Evolutionary conservation across 495 filamentous ascomycete genomes (phyloP), one percentile per base, ranked within the genome.

Genomic region (Evernia prunastri): DNA sequence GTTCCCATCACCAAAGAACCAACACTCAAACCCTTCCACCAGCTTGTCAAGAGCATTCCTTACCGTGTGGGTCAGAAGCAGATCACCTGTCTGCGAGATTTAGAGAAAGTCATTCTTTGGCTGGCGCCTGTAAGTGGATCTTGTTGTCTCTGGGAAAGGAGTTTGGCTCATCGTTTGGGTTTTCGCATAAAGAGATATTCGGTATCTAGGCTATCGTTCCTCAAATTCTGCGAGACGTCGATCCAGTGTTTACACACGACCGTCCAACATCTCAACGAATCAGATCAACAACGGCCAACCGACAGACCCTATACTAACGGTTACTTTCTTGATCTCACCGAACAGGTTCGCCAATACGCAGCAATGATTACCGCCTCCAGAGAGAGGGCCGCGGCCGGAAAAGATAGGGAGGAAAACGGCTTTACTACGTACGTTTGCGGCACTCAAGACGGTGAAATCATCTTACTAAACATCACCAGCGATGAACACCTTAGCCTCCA

Each of bases 251-350:
- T 96, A 60, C 88, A 91, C 73, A 86, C 89, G 36, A 90, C 91
- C 17, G 88, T 91, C 71, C 85, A 89, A 69, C 84, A 85, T 73
- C 79, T 96, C 23, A 86, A 82, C 78, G 90, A 90, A 69, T 84
- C 84, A 66, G 93, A 97, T 73, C 86, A 89, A 72, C 87, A 86
- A 53, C 83, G 88, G 66, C 87, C 89, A 49, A 76, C 84, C 72
- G 93, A 97, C 73, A 85, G 86, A 63, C 91, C 90, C 40, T 97
- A 96, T 78, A 91, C 84, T 82, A 88, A 86, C 80, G 86, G 86
- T 66, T 97, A 97, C 79, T 96, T 96, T 70, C 85, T 96, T 72
- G 93, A 97, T 79, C 87, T 96, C 61, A 82, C 92, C 71, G 88
- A 90, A 68, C 91, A 96, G 84, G 87, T 90, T 61, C 83, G 84